Evolutionary conservation across 495 filamentous ascomycete species (phyloP), one percentile per base, ranked within the genome.

Genomic region (Aspergillus cavernicola): DNA sequence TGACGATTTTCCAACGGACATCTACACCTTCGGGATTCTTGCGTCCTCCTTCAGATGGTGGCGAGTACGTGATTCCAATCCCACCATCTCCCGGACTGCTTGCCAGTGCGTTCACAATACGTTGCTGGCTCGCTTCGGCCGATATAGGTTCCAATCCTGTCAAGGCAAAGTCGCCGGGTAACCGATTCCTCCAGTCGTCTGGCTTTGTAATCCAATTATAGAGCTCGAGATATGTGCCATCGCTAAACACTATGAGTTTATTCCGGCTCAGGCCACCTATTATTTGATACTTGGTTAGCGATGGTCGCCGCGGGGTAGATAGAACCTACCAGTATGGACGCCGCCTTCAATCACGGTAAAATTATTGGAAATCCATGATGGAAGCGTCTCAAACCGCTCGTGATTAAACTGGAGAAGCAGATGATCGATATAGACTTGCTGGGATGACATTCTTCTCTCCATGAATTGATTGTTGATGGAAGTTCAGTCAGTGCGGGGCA

Each of bases 341-440:
- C 53, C 53, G 31, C 53, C 53, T 6, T 50, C 31, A 5, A 50
- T 45, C 18, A 56, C 40, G 40, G 53, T 50, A 16, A 56, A 56
- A 19, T 50, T 28, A 18, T 56, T 44, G 4, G 46, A 38, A 11
- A 56, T 43, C 39, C 45, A 50, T n/a, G 31, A 4, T 10, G 53
- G 47, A 2, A 50, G 38, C 0, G 29, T 20, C n/a, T 56, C 53
- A 33, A 56, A 56, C 31, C 38, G n/a, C n/a, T 37, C 38, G 8
- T 29, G 33, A 26, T 23, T 46, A 18, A 56, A 32, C 32, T 50
- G 53, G 15, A 56, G 46, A 4, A 56, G 39, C 3, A 56, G 29
- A 35, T 56, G 53, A 16, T 56, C 53, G 15, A 50, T 41, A 28
- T 50, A 55, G n/a, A 55, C 53, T 28, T 55, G 37, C 28, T 55